Evolutionary conservation across 164 flowering plant genomes (phyloP), one percentile per base, ranked within the genome.

Genomic region (Stephania cephalantha): DNA sequence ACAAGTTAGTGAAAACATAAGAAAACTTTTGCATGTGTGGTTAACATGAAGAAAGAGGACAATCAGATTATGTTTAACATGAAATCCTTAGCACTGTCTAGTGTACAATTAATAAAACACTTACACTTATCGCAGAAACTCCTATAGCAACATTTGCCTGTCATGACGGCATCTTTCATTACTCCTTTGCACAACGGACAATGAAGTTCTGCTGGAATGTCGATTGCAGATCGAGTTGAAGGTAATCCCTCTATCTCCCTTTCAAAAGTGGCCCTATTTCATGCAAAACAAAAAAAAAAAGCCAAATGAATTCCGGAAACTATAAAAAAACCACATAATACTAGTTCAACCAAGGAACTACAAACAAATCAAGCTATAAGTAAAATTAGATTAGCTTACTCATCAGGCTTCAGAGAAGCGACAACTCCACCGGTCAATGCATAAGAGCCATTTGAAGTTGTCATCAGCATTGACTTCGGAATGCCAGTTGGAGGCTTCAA

Each of bases 51-150:
- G n/a, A 58, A 58, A 58, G 64, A 48, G 11, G 35, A 71, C 1
- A 29, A 48, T 35, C 42, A 35, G 42, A 35, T 35, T 35, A 35
- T 35, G 42, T 35, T 35, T 4, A 35, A 35, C 42, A 0, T 35
- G 42, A 35, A 35, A 2, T 35, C 42, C 42, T 35, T 35, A 25
- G 25, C 42, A 35, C 4, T 35, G 42, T 35, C 42, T 35, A 35
- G 42, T 35, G 42, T 35, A 35, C 42, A 35, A 35, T 35, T 2
- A 35, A 71, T 31, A 73, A 10, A 76, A 63, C 75, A 73, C 89
- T 81, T 86, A 94, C 99, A 96, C 85, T 86, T 94, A 73, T 96
- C 97, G 82, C 99, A 96, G 71, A 92, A 96, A 78, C 97, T 96
- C 29, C 78, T 85, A 67, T 91, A 94, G 79, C 99, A 96, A 80